Base-by-base conservation (phyloP, 2,329 filamentous ascomycete species). In the Neoascochyta sp. region DNA sequence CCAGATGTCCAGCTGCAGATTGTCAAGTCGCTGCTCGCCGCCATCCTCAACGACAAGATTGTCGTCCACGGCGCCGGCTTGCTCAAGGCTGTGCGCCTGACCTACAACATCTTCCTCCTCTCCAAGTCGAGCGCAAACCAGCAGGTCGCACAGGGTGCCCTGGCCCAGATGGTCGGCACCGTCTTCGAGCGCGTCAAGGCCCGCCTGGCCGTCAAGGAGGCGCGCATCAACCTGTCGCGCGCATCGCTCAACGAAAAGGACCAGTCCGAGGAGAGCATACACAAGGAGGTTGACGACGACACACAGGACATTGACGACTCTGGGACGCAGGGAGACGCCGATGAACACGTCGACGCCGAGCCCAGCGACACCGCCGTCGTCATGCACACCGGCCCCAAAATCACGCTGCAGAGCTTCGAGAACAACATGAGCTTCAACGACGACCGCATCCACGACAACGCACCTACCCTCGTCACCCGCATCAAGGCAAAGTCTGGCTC, bases 91-190 rank as follows among this genome's bases (percentile, higher is more conserved):
- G 88, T 98, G 45, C 84, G 92, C 49, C 87, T 96, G 64, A 94
- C 95, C 36, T 98, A 98, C 73, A 98, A 98, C 69, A 93, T 98
- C 50, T 98, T 98, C 64, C 74, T 98, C 38, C 78, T 96, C 28
- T 96, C 90, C 46, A 88, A 92, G 58, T 95, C 83, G 43, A 93
- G 83, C 43, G 80, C 87, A 34, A 98, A 96, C 60, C 92, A 98
- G 69, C 89, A 95, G 63, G 86, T 96, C 27, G 93, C 93, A 1
- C 93, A 98, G 62, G 92, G 92, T 3, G 95, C 92, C 4, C 70
- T 98, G 54, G 95, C 90, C 3, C 92, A 98, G 66, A 98, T 98
- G 92, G 87, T 96, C 21, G 89, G 90, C 45, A 96, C 90, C 1
- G 92, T 98, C 3, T 98, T 98, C 53, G 92, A 98, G 64, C 74